Evolutionary conservation across 805 yeast species (phyloP).

Genomic region (Candida taoyuanica): DNA sequence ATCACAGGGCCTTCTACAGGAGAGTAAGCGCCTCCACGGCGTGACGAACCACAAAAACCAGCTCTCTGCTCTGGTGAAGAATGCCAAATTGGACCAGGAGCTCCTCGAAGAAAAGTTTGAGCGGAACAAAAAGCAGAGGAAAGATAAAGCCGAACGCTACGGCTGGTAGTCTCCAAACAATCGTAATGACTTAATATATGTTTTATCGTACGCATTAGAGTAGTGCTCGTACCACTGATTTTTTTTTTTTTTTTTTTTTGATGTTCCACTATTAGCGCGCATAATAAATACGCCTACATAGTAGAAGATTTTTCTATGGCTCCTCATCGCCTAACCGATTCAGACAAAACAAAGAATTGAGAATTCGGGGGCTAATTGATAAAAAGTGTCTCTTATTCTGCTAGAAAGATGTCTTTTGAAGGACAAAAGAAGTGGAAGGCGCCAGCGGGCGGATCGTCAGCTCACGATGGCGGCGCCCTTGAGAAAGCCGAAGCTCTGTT

Average conservation of each 20-base stretch:
- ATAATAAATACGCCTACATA: no score
- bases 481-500: slow-evolving; percentile 18
- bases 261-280: no score
- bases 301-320: slow-evolving; percentile 2
- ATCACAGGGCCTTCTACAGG: slow-evolving; percentile 19
- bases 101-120: slow-evolving; percentile 23
- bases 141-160: slow-evolving; percentile 21
- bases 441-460: slow-evolving; percentile 8
- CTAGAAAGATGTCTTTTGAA: slow-evolving; percentile 5
- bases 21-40: slow-evolving; percentile 20
- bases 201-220: background rate
- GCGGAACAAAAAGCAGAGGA: slow-evolving; percentile 20
- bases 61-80: slow-evolving; percentile 25
- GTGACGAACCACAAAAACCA: slow-evolving; percentile 25
- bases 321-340: no score
- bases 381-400: background rate
- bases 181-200: background rate
- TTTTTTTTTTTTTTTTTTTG: no score
- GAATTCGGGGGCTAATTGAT: no score
- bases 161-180: slow-evolving; percentile 19
- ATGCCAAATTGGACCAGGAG: slow-evolving; percentile 24
- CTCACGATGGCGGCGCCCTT: slow-evolving; percentile 16
- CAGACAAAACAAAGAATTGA: no score
- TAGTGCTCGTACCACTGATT: background rate
- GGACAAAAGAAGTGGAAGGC: slow-evolving; percentile 14